Conservation (phyloP, 2,329 filamentous ascomycete genomes). For the Penicillium occitanis region DNA sequence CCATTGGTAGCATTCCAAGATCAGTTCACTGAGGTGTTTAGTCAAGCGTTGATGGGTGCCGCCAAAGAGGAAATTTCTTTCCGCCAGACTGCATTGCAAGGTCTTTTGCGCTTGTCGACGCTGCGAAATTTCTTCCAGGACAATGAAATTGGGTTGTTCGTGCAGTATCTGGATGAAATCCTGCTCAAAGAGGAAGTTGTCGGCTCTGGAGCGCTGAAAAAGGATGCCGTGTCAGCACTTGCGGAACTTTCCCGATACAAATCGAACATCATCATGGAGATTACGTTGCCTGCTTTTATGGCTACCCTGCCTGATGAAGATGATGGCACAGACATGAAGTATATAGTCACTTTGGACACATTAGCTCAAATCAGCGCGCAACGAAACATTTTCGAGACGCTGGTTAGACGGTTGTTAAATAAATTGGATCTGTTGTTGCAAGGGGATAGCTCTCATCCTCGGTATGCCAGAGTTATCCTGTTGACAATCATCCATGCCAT, state of each 20-base stretch:
- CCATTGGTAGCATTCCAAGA: constrained; percentile 51
- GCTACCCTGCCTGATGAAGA: constrained; percentile 61
- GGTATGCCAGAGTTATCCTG: constrained; percentile 60
- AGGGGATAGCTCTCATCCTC: constrained; percentile 44
- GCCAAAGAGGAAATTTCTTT: constrained; percentile 54
- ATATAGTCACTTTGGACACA: constrained; percentile 60
- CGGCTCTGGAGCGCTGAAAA: constrained; percentile 58
- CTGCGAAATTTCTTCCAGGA: constrained; percentile 51
- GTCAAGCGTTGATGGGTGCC: constrained; percentile 54
- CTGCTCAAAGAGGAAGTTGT: constrained; percentile 59
- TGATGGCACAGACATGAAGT: constrained; percentile 46
- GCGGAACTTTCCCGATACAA: constrained; percentile 63
- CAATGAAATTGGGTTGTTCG: constrained; percentile 53
- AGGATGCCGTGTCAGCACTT: constrained; percentile 59
- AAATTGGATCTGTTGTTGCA: constrained; percentile 60
- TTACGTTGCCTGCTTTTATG: constrained; percentile 66
- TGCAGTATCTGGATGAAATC: constrained; percentile 61
- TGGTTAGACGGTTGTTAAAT: constrained; percentile 63
- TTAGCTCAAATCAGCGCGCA: constrained; percentile 65
- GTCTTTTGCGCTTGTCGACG: constrained; percentile 48
- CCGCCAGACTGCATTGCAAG: constrained; percentile 49
- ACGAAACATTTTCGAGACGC: constrained; percentile 62
- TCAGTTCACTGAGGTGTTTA: constrained; percentile 55
- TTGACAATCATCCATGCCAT: constrained; percentile 63
- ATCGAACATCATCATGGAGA: constrained; percentile 62